Conservation (phyloP, 768 basidiomycete genomes). For the Phaeolepiota aurea region DNA sequence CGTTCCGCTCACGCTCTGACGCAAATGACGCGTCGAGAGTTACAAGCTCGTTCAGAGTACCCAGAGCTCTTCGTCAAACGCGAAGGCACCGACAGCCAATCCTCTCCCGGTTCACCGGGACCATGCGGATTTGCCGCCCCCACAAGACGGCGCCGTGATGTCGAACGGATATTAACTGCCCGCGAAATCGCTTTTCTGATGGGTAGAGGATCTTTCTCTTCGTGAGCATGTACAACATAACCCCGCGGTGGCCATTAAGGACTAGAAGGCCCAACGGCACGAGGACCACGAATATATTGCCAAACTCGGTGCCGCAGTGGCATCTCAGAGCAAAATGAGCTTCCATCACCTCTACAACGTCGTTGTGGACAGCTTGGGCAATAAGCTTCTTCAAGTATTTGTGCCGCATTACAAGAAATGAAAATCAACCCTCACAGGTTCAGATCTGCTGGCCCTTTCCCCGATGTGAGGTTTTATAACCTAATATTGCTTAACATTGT, state of each 20-base stretch:
- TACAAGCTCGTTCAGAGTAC: slow-evolving; percentile 6
- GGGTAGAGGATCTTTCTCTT: slow-evolving; percentile 7
- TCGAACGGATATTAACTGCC: slow-evolving; percentile 8
- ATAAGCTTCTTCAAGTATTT: slow-evolving; percentile 8
- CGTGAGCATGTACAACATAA: slow-evolving; percentile 3
- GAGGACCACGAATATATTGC: slow-evolving; percentile 4
- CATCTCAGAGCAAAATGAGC: not conserved
- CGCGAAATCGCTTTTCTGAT: slow-evolving; percentile 8
- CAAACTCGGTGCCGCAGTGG: not conserved
- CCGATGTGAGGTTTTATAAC: slow-evolving; percentile 4
- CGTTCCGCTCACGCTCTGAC: no score
- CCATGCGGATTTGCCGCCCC: not conserved
- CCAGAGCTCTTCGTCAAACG: slow-evolving; percentile 9
- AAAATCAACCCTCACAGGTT: slow-evolving; percentile 7
- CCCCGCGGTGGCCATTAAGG: no score
- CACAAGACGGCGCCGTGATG: not conserved
- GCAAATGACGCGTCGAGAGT: slow-evolving; percentile 6
- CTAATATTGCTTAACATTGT: not conserved
- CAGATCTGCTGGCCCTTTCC: slow-evolving; percentile 7
- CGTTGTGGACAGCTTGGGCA: slow-evolving; percentile 9
- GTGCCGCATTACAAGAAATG: slow-evolving; percentile 13
- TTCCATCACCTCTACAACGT: slow-evolving; percentile 6
- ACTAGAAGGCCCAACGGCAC: slow-evolving; percentile 8
- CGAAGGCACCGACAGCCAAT: not conserved
- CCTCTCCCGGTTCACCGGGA: not conserved